Conservation (phyloP, 1,139 yeast species). For the Blastobotrys apis region DNA sequence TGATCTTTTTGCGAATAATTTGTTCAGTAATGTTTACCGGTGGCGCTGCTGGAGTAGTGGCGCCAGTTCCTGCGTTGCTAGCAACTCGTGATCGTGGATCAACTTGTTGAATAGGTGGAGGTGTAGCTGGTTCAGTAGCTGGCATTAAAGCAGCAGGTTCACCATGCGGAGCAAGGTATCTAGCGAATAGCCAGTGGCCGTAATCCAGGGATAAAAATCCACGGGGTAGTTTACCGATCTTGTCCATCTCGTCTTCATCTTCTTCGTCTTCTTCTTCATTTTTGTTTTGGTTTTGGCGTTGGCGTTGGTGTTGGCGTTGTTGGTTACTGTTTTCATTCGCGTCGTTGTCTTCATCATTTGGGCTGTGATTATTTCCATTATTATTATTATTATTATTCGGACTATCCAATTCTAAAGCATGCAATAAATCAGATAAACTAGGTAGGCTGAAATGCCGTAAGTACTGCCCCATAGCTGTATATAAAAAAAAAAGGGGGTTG, state of each 20-base stretch:
- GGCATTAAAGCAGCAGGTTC: slow-evolving; percentile 55
- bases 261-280: slow-evolving; percentile 23
- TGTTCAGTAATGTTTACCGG: slow-evolving; percentile 3
- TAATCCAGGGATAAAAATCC: slow-evolving; percentile 20
- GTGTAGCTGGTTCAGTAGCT: slow-evolving; percentile 45
- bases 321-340: slow-evolving; percentile 1
- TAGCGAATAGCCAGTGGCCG: slow-evolving; percentile 25
- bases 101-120: slow-evolving; percentile 50
- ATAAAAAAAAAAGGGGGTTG: too few species aligned
- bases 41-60: slow-evolving; percentile 14
- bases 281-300: too few species aligned
- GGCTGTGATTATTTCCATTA: slow-evolving; percentile 1
- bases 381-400: neutral
- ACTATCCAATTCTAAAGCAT: slow-evolving; percentile 1
- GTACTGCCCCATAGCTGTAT: slow-evolving; percentile 1
- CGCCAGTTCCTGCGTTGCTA: slow-evolving; percentile 24
- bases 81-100: slow-evolving; percentile 26
- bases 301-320: slow-evolving; percentile 16
- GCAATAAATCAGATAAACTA: neutral
- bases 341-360: slow-evolving; percentile 6
- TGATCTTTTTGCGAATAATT: slow-evolving; percentile 39
- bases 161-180: slow-evolving; percentile 29
- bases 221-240: slow-evolving; percentile 28
- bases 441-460: slow-evolving; percentile 3
- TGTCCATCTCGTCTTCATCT: slow-evolving; percentile 32